These are phyloP conservation scores for Yamadazyma triangularis DNA, from an alignment of 1,139 yeast genomes.

Conservation along the genomic window DNA sequence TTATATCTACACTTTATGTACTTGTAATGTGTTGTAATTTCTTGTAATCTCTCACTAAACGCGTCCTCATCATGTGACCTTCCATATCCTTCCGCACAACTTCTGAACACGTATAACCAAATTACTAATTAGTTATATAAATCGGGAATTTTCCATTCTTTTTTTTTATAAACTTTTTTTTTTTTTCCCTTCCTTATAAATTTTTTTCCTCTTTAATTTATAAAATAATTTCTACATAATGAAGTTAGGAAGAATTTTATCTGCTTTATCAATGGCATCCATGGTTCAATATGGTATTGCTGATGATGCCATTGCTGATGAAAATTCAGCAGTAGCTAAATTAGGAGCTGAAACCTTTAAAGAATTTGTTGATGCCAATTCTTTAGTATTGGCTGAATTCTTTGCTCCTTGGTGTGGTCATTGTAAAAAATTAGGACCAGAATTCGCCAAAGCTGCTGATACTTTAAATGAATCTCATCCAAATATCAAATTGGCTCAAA, in stretches of 20 bases:
- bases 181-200: too few species aligned
- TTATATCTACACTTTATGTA: too few species aligned
- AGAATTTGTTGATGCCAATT: constrained; percentile 62
- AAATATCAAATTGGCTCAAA: constrained; percentile 76
- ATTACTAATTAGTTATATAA: too few species aligned
- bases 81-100: too few species aligned
- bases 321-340: constrained; percentile 84
- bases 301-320: constrained; percentile 69
- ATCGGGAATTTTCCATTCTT: too few species aligned
- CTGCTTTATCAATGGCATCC: constrained; percentile 38
- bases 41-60: too few species aligned
- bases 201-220: too few species aligned
- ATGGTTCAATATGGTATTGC: constrained; percentile 41
- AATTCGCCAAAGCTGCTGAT: constrained; percentile 83
- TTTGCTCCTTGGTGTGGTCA: constrained; percentile 99
- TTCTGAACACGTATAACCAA: too few species aligned
- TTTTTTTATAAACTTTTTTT: too few species aligned
- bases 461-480: constrained; percentile 52
- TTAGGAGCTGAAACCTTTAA: constrained; percentile 59
- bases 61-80: too few species aligned
- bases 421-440: constrained; percentile 92
- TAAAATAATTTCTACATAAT: constrained; percentile 18
- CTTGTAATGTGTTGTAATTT: too few species aligned
- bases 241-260: constrained; percentile 41
- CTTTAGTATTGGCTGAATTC: constrained; percentile 88